These are phyloP conservation scores for Phoenix roebelenii DNA, from an alignment of 176 grass and related monocot species.

Conservation along the genomic window DNA sequence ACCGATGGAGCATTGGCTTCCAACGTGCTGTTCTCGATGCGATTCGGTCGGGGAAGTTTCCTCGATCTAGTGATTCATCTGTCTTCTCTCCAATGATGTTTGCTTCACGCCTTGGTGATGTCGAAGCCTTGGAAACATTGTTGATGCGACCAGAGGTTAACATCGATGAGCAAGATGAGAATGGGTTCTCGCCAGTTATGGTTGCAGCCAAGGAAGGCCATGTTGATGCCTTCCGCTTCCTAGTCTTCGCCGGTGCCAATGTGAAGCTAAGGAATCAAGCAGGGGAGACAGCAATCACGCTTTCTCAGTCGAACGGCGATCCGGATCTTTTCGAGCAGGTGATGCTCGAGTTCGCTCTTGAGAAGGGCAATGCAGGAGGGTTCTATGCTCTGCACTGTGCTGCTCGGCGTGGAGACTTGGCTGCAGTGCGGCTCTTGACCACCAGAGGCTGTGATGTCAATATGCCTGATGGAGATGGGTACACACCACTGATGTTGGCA, in stretches of 20 bases:
- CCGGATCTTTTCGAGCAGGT: slow-evolving; percentile 86
- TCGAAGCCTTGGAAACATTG: slow-evolving; percentile 37
- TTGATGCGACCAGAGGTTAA: slow-evolving; percentile 39
- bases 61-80: slow-evolving; percentile 40
- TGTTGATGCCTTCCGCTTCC: slow-evolving; percentile 56
- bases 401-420: slow-evolving; percentile 47
- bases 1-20: slow-evolving; percentile 42
- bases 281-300: slow-evolving; percentile 41
- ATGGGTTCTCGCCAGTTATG: slow-evolving; percentile 59
- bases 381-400: slow-evolving; percentile 88
- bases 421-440: slow-evolving; percentile 45
- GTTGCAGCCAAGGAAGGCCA: slow-evolving; percentile 54
- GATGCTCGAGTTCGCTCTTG: slow-evolving; percentile 85
- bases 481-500: slow-evolving; percentile 88
- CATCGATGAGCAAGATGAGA: slow-evolving; percentile 51
- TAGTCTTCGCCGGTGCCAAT: slow-evolving; percentile 70
- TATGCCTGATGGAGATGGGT: slow-evolving; percentile 59
- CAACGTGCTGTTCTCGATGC: slow-evolving; percentile 30
- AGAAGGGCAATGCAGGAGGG: slow-evolving; percentile 60
- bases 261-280: slow-evolving; percentile 44
- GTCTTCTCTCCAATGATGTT: slow-evolving; percentile 77
- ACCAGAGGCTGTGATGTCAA: slow-evolving; percentile 59
- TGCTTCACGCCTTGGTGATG: slow-evolving; percentile 35
- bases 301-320: slow-evolving; percentile 66
- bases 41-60: slow-evolving; percentile 44